Conservation (phyloP, 306 rosid genomes). For the Heteromeles arbutifolia region DNA sequence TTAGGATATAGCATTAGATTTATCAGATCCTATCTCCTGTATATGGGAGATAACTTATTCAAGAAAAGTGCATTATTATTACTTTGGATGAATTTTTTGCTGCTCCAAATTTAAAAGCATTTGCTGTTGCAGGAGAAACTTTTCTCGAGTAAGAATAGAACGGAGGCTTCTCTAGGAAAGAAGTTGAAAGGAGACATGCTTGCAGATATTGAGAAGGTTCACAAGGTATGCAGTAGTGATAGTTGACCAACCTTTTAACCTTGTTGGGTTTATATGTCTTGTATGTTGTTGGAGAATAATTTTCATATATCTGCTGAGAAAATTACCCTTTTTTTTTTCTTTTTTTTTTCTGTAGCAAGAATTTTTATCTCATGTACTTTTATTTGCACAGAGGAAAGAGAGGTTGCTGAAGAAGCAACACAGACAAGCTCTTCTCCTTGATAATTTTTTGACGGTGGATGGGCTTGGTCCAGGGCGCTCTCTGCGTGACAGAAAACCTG, state of each 20-base stretch:
- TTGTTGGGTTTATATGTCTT: constrained; percentile 11
- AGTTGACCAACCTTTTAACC: background rate
- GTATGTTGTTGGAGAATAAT: background rate
- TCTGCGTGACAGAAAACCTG: constrained; percentile 96
- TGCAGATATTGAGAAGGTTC: constrained; percentile 96
- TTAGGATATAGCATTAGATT: background rate
- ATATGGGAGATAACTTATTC: background rate
- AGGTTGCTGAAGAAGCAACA: constrained; percentile 91
- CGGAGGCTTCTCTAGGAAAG: constrained; percentile 86
- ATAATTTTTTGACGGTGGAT: constrained; percentile 64
- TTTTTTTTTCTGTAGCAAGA: background rate
- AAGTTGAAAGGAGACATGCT: constrained; percentile 92
- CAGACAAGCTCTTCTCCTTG: constrained; percentile 95
- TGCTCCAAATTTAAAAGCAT: constrained; percentile 26
- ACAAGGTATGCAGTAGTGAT: constrained; percentile 55
- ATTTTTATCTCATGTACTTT: constrained; percentile 3
- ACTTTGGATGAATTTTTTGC: background rate
- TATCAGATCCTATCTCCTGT: background rate
- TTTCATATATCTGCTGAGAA: background rate
- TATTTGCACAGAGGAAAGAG: constrained; percentile 70
- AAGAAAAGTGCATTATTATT: background rate
- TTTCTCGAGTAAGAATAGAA: constrained; percentile 79
- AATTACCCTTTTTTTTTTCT: background rate
- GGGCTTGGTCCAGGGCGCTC: constrained; percentile 95
- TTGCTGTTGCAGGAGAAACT: constrained; percentile 72